Evolutionary conservation across 345 rosid species (phyloP), one percentile per base, ranked within the genome.

Genomic region (Citrus glauca): DNA sequence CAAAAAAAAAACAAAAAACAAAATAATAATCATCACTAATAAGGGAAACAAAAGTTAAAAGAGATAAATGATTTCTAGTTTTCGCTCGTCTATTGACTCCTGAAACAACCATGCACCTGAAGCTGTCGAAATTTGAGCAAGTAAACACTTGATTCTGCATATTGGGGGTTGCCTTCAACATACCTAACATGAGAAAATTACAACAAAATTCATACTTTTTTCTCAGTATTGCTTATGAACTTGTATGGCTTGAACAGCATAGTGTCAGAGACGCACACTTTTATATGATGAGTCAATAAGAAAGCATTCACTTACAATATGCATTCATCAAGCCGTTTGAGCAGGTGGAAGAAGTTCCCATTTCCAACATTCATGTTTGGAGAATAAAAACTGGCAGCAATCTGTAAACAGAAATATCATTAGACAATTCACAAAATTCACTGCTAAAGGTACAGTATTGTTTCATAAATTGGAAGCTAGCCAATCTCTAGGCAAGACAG

Each of bases 91-190:
- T 11, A 45, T 45, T 45, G 50, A 45, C 16, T 45, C 13, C 50
- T 13, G 17, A 45, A 45, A 45, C 50, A 66, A 53, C 77, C 59
- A 65, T 22, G 62, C 83, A 92, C 99, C 98, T 95, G 99, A 73
- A 95, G 98, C 83, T 95, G 99, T 55, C 95, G 95, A 85, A 95
- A 95, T 87, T 95, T 95, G 68, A 95, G 93, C 85, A 95, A 86
- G 90, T 93, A 95, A 77, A 93, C 93, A 82, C 91, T 86, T 7
- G 99, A 92, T 86, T 95, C 99, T 56, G 98, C 98, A 88, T 92
- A 95, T 66, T 95, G 99, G 20, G 91, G 98, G 85, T 93, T 95
- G 82, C 84, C 86, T 82, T 93, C 97, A 45, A 93, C 91, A 79
- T 95, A 95, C 83, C 99, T 95, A 74, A 45, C 74, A 30, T 37